Conservation (phyloP, 2,329 filamentous ascomycete species). For the Neonectria hederae region DNA sequence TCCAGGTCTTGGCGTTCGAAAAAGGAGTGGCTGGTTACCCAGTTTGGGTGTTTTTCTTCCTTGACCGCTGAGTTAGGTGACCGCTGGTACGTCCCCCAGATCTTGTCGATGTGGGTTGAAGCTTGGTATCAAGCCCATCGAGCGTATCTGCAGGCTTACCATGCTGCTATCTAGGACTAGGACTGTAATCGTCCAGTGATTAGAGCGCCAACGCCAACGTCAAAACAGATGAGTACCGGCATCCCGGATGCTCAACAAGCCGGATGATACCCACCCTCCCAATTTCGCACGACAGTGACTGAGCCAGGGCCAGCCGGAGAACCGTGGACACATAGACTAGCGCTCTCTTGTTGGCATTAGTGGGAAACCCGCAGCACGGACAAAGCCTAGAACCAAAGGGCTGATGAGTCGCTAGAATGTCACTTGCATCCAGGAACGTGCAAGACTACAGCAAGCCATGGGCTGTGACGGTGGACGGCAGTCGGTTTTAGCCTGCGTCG, state of each 20-base stretch:
- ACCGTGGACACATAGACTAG: conserved; percentile 30
- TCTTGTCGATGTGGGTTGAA: conserved; percentile 7
- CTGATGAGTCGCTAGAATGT: conserved; percentile 41
- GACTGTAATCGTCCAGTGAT: conserved; percentile 23
- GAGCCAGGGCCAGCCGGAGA: conserved; percentile 23
- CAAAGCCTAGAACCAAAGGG: conserved; percentile 30
- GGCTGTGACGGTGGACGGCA: conserved; percentile 40
- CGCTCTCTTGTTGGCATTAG: conserved; percentile 33
- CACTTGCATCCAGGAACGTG: conserved; percentile 46
- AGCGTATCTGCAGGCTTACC: conserved; percentile 4
- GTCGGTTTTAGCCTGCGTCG: conserved; percentile 38
- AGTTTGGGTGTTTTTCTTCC: neutral
- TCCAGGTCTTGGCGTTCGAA: neutral
- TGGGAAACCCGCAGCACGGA: conserved; percentile 29
- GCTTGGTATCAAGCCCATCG: conserved; percentile 15
- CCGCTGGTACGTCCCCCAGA: conserved; percentile 15
- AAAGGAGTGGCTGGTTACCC: conserved; percentile 18
- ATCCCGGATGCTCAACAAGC: conserved; percentile 43
- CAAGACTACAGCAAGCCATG: conserved; percentile 45
- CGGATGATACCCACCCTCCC: conserved; percentile 38
- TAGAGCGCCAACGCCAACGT: conserved; percentile 20
- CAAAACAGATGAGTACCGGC: conserved; percentile 35
- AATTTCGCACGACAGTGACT: conserved; percentile 25
- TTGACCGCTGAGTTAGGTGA: conserved; percentile 13
- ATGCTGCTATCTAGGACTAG: conserved; percentile 4